Conservation (phyloP, 805 yeast genomes). For the Candida vaughaniae region DNA sequence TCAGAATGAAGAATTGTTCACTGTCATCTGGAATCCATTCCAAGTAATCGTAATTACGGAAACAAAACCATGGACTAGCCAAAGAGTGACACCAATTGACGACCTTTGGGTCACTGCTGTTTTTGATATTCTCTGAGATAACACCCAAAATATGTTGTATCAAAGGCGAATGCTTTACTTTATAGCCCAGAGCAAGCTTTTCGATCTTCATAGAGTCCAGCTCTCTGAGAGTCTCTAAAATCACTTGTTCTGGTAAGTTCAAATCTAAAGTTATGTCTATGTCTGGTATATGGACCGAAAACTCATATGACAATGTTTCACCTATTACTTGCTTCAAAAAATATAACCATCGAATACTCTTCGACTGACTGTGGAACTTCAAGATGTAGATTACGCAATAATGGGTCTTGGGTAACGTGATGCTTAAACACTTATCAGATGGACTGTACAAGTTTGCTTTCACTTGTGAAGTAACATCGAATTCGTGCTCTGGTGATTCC, state of each 20-base stretch:
- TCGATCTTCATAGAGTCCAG: neutral
- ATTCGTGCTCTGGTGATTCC: slow-evolving; percentile 19
- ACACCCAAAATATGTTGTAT: slow-evolving; percentile 40
- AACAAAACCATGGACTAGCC: slow-evolving; percentile 47
- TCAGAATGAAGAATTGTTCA: slow-evolving; percentile 26
- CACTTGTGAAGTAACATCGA: slow-evolving; percentile 18
- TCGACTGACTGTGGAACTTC: slow-evolving; percentile 49
- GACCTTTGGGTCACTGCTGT: slow-evolving; percentile 1
- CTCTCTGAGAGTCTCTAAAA: slow-evolving; percentile 7
- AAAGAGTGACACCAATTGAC: slow-evolving; percentile 21
- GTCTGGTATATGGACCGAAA: slow-evolving; percentile 46
- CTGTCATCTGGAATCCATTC: slow-evolving; percentile 46
- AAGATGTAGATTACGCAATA: slow-evolving; percentile 47
- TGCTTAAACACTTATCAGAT: slow-evolving; percentile 67
- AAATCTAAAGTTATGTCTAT: slow-evolving; percentile 45
- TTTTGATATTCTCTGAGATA: slow-evolving; percentile 31
- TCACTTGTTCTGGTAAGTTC: slow-evolving; percentile 42
- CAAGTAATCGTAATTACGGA: slow-evolving; percentile 69
- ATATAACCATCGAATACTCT: slow-evolving; percentile 64
- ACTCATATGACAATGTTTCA: slow-evolving; percentile 19
- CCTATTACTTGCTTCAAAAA: slow-evolving; percentile 53
- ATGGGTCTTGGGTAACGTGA: slow-evolving; percentile 27
- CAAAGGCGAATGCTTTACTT: slow-evolving; percentile 20
- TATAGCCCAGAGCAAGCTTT: slow-evolving; percentile 20
- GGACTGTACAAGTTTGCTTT: slow-evolving; percentile 57